phyloP scores from a whole-genome alignment of 1,284 basidiomycete genomes.

The Ustilago cynodontis region DNA sequence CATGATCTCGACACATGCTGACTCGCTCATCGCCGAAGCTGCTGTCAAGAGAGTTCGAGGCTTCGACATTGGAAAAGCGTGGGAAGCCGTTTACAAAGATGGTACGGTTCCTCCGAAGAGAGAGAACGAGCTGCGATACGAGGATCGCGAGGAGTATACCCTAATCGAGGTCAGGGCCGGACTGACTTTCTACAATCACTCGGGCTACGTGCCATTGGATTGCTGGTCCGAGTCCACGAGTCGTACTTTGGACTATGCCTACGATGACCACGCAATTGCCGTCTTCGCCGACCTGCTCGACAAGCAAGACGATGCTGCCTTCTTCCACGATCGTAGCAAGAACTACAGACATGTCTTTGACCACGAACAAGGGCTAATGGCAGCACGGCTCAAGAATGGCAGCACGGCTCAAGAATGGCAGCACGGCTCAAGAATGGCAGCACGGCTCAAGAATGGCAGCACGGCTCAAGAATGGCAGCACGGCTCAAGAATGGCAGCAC shows the following conservation, averaged over 20 bases:
- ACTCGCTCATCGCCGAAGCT: constrained; percentile 83
- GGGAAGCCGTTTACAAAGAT: constrained; percentile 82
- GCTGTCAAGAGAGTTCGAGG: constrained; percentile 76
- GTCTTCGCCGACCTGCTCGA: constrained; percentile 75
- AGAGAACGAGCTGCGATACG: constrained; percentile 72
- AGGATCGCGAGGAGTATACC: constrained; percentile 80
- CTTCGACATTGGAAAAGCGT: constrained; percentile 78
- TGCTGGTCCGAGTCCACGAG: constrained; percentile 68
- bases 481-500: constrained; percentile 83
- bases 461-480: constrained; percentile 87
- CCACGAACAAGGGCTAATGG: constrained; percentile 81
- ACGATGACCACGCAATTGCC: constrained; percentile 82
- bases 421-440: constrained; percentile 76
- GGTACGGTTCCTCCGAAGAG: constrained; percentile 73
- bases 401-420: constrained; percentile 76
- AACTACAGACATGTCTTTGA: constrained; percentile 79
- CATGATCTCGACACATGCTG: constrained; percentile 82
- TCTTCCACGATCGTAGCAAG: constrained; percentile 76
- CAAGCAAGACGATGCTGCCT: constrained; percentile 73
- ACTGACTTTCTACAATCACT: constrained; percentile 77
- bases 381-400: constrained; percentile 79
- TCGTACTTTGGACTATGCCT: constrained; percentile 75
- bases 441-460: constrained; percentile 76
- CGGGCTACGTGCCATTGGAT: constrained; percentile 83
- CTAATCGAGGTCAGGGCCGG: constrained; percentile 78